These are phyloP conservation scores for Tausonia pullulans DNA, from an alignment of 1,284 basidiomycete genomes.

Conservation along the genomic window DNA sequence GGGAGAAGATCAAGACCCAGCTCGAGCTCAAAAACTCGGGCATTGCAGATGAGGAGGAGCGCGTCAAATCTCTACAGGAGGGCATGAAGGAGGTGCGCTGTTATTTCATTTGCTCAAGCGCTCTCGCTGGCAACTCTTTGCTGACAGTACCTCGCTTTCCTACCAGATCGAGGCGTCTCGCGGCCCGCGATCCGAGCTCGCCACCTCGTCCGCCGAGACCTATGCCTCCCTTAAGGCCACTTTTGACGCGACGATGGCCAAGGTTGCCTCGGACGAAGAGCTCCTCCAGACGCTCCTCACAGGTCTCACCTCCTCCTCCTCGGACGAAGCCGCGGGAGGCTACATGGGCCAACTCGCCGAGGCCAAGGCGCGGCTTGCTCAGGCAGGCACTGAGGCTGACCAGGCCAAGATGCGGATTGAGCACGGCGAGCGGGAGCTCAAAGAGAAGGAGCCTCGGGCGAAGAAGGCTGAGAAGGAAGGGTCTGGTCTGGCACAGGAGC, in stretches of 20 bases:
- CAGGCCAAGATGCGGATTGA: constrained; percentile 67
- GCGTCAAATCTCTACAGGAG: constrained; percentile 45
- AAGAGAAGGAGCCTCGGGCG: constrained; percentile 62
- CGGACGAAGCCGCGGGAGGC: constrained; percentile 59
- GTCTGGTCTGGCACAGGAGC: constrained; percentile 55
- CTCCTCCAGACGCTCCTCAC: constrained; percentile 92
- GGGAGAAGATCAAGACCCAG: constrained; percentile 81
- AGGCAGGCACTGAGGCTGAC: constrained; percentile 73
- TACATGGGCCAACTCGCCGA: constrained; percentile 94
- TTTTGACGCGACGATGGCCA: constrained; percentile 53
- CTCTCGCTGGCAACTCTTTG: not conserved
- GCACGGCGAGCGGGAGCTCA: constrained; percentile 72
- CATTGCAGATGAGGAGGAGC: constrained; percentile 68
- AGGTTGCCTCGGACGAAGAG: constrained; percentile 69
- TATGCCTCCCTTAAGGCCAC: constrained; percentile 41
- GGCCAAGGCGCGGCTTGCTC: constrained; percentile 63
- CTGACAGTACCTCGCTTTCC: constrained; percentile 17
- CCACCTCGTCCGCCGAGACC: not conserved
- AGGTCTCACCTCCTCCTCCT: constrained; percentile 62
- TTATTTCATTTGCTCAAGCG: not conserved
- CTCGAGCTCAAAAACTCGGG: constrained; percentile 68
- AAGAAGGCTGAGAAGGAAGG: constrained; percentile 77
- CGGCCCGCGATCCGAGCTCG: not conserved
- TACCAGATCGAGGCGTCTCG: constrained; percentile 45
- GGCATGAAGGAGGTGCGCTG: constrained; percentile 51